Base-by-base conservation (phyloP, 2,329 filamentous ascomycete species). In the Xylaria sp. region DNA sequence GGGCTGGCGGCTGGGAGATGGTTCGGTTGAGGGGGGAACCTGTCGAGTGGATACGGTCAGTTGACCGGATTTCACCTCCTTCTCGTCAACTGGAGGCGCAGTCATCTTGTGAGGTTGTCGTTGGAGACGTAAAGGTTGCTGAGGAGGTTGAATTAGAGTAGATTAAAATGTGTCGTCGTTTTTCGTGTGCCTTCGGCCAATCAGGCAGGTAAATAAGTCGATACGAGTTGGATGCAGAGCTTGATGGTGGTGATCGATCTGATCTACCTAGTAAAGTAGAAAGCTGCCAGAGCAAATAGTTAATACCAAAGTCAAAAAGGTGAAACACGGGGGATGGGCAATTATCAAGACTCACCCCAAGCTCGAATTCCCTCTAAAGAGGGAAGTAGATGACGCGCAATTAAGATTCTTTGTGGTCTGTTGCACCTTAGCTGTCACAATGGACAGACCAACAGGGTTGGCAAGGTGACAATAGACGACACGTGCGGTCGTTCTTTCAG, bases 1-100 rank as follows among this genome's bases (percentile, higher is more conserved):
- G 44, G n/a, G 61, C 64, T 50, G 68, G 65, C n/a, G n/a, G n/a
- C n/a, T n/a, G 20, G 56, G 39, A 11, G 38, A 56, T 52, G 60
- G 64, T 52, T 64, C 63, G 34, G 52, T 54, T 19, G 49, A 58
- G 5, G 63, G 54, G 16, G 41, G n/a, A 18, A 59, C 49, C 44
- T 60, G 59, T 48, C 59, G 48, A 29, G 63, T 62, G 26, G 54
- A 56, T n/a, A 63, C 55, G 17, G 48, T 66, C 53, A 62, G 52
- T 50, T 50, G 62, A 39, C 48, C 41, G 21, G 41, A 50, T 49
- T 63, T 62, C 20, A 52, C 37, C 7, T 46, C 51, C 50, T 57
- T 56, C 16, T 61, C 55, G 19, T 59, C 46, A 5, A 48, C n/a
- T 17, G 50, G 54, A 24, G 50, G 57, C 17, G 50, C 46, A 39